These are phyloP conservation scores for Kernera saxatilis DNA, from an alignment of 345 rosid genomes.

Conservation along the genomic window DNA sequence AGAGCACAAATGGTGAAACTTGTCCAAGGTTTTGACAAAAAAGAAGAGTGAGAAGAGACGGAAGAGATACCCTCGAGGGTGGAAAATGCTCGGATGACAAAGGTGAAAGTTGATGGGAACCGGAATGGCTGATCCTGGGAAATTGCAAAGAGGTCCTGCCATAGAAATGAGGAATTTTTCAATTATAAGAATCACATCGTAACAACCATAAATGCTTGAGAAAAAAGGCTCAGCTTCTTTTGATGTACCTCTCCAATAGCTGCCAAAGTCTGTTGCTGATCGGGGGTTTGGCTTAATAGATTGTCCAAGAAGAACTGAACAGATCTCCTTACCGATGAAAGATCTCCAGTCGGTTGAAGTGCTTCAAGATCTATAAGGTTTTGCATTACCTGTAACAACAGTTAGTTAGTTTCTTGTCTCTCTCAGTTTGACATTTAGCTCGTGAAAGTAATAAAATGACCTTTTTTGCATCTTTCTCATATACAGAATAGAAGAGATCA, in stretches of 20 bases:
- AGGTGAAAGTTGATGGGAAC: conserved; percentile 85
- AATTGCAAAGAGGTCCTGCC: conserved; percentile 91
- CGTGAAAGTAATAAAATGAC: conserved; percentile 27
- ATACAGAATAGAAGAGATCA: conserved; percentile 81
- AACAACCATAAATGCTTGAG: background rate
- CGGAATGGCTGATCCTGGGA: conserved; percentile 95
- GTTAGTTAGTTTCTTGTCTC: conserved; percentile 15
- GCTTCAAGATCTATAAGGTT: conserved; percentile 84
- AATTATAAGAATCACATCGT: background rate
- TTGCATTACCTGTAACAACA: conserved; percentile 61
- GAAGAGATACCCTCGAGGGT: conserved; percentile 75
- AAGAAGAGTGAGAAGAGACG: conserved; percentile 9
- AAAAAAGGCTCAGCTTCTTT: background rate
- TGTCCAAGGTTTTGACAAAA: background rate
- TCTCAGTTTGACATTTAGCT: conserved; percentile 16
- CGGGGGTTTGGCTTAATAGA: conserved; percentile 69
- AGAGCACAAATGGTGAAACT: background rate
- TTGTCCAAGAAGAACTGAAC: conserved; percentile 88
- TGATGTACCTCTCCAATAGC: conserved; percentile 87
- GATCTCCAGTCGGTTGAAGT: conserved; percentile 93
- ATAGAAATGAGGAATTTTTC: background rate
- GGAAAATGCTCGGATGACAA: conserved; percentile 85
- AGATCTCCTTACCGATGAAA: conserved; percentile 95
- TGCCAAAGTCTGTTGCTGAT: conserved; percentile 78
- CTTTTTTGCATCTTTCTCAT: conserved; percentile 96